Conservation (phyloP, 176 grass and related monocot species). For the Oryza longistaminata region DNA sequence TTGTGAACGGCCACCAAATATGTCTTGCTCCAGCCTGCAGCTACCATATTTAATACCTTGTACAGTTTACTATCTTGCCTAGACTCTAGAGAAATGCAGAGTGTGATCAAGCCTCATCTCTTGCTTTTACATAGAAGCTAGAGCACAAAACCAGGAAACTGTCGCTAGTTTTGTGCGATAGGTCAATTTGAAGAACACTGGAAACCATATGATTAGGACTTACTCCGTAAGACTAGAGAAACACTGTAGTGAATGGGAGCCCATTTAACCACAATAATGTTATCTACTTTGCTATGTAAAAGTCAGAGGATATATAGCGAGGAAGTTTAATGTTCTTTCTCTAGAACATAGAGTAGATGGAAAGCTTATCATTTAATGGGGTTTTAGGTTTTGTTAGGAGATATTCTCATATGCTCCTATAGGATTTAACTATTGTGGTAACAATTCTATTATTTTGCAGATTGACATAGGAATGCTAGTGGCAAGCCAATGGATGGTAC, state of each 20-base stretch:
- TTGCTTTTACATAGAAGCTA: conserved; percentile 2
- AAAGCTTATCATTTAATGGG: not conserved
- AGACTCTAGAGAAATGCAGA: not conserved
- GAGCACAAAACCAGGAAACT: not conserved
- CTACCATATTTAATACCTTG: not conserved
- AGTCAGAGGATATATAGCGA: not conserved
- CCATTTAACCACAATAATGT: conserved; percentile 2
- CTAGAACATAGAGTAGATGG: not conserved
- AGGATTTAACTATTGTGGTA: not conserved
- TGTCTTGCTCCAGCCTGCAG: not conserved
- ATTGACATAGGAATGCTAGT: conserved; percentile 77
- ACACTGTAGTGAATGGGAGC: not conserved
- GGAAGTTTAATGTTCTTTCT: conserved; percentile 1
- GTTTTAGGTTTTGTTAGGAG: not conserved
- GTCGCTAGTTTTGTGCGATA: not conserved
- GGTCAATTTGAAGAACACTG: not conserved
- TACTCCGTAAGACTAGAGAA: not conserved
- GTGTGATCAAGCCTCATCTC: not conserved
- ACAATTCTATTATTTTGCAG: conserved; percentile 44
- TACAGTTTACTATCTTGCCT: not conserved
- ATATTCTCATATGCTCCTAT: not conserved
- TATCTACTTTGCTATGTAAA: not conserved
- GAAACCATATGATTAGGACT: not conserved
- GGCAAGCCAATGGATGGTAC: conserved; percentile 90
- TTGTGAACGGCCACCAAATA: not conserved